phyloP scores from a whole-genome alignment of 441 rosid genomes.

The Eruca vesicaria region DNA sequence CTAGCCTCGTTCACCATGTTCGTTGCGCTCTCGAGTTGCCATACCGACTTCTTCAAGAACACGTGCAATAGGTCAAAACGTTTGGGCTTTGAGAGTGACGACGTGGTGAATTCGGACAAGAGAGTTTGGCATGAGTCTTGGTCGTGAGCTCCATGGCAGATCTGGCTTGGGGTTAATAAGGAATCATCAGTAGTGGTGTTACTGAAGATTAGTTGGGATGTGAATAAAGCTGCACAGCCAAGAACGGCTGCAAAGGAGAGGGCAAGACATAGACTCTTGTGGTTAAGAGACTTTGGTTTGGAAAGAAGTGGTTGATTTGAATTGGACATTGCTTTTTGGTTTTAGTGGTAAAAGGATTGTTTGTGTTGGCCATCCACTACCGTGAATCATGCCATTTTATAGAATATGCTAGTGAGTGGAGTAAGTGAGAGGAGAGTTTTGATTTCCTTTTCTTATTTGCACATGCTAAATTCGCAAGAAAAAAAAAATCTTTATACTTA shows the following conservation, averaged over 20 bases:
- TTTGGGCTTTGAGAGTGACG: slow-evolving; percentile 16
- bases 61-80: slow-evolving; percentile 39
- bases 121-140: slow-evolving; percentile 45
- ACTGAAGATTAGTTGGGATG: slow-evolving; percentile 23
- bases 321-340: slow-evolving; percentile 16
- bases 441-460: slow-evolving; percentile 7
- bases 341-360: slow-evolving; percentile 15
- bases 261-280: slow-evolving; percentile 33
- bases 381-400: slow-evolving; percentile 19
- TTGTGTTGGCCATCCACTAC: slow-evolving; percentile 25
- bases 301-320: slow-evolving; percentile 46
- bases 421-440: neutral
- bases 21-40: slow-evolving; percentile 32
- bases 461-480: neutral
- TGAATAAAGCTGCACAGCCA: slow-evolving; percentile 33
- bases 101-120: slow-evolving; percentile 38
- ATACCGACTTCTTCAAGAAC: slow-evolving; percentile 38
- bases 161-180: slow-evolving; percentile 18
- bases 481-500: neutral
- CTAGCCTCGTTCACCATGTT: slow-evolving; percentile 15
- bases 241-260: slow-evolving; percentile 46
- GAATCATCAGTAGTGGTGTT: neutral
- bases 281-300: slow-evolving; percentile 29
- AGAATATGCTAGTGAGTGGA: slow-evolving; percentile 26
- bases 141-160: slow-evolving; percentile 47